These are phyloP conservation scores for Penicillium pulvis DNA, from an alignment of 495 filamentous ascomycete genomes.

Conservation along the genomic window DNA sequence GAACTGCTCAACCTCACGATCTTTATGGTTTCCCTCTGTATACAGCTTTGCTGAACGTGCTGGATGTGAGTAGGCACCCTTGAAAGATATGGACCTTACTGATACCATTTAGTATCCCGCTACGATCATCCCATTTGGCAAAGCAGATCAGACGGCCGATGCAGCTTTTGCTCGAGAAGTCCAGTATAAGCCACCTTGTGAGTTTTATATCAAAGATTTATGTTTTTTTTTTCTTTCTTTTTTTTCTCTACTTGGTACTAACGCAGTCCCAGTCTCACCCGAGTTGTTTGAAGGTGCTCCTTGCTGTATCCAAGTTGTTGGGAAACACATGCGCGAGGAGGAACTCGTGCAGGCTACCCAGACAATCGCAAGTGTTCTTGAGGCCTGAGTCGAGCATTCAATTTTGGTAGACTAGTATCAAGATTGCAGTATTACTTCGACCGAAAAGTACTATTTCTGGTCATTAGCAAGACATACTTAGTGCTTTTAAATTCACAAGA, in stretches of 20 bases:
- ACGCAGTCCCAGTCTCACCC: slow-evolving; percentile 5
- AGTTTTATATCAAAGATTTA: slow-evolving; percentile 2
- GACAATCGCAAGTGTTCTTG: neutral
- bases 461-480: too few relatives aligned
- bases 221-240: neutral
- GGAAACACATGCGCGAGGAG: slow-evolving; percentile 21
- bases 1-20: slow-evolving; percentile 21
- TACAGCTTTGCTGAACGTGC: slow-evolving; percentile 20
- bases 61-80: slow-evolving; percentile 15
- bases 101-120: slow-evolving; percentile 18
- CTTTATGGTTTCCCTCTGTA: slow-evolving; percentile 16
- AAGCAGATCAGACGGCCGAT: slow-evolving; percentile 18
- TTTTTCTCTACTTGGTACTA: neutral
- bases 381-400: neutral
- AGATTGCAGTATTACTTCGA: too few relatives aligned
- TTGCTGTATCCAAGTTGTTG: slow-evolving; percentile 21
- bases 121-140: slow-evolving; percentile 22
- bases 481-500: neutral
- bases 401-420: neutral
- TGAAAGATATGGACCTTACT: neutral
- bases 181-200: slow-evolving; percentile 25
- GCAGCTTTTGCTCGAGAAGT: slow-evolving; percentile 16
- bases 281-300: slow-evolving; percentile 22
- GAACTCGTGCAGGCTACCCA: slow-evolving; percentile 9
- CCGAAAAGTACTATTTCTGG: too few relatives aligned